phyloP scores from a whole-genome alignment of 2,329 filamentous ascomycete species.

The Nectriaceae sp. region DNA sequence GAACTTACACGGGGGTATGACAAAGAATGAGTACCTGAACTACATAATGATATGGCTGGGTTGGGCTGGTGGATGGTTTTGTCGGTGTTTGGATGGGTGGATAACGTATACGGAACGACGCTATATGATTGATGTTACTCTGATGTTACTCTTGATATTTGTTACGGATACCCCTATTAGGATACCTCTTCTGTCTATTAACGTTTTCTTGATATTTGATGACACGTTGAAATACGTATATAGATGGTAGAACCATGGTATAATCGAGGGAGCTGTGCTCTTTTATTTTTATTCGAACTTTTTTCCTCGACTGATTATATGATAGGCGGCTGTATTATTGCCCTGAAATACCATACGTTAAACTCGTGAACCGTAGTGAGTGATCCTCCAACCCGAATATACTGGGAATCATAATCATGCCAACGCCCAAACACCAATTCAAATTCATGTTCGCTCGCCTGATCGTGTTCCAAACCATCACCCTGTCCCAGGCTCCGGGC shows the following conservation, averaged over 20 bases:
- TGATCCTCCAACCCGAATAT: no score
- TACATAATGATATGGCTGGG: no score
- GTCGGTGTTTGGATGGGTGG: not conserved
- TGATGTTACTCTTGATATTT: slow-evolving; percentile 9
- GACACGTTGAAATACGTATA: slow-evolving; percentile 7
- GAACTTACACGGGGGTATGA: no score
- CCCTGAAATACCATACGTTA: no score
- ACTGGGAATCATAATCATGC: no score
- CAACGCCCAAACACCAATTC: no score
- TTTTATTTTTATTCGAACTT: slow-evolving; percentile 1
- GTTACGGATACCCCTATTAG: slow-evolving; percentile 18
- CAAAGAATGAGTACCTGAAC: no score
- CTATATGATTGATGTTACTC: slow-evolving; percentile 14
- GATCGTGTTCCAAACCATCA: no score
- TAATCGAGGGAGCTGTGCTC: slow-evolving; percentile 11
- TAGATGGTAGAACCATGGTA: slow-evolving; percentile 8
- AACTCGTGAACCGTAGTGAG: no score
- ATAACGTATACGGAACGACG: slow-evolving; percentile 6
- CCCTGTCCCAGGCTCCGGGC: slow-evolving; percentile 9
- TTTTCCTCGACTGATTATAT: not conserved
- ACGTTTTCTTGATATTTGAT: not conserved
- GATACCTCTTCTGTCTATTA: slow-evolving; percentile 3
- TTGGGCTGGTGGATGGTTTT: not conserved
- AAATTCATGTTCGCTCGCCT: no score
- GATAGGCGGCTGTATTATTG: no score